Evolutionary conservation across 306 rosid species (phyloP), one percentile per base, ranked within the genome.

Genomic region (Rosa lucieae): DNA sequence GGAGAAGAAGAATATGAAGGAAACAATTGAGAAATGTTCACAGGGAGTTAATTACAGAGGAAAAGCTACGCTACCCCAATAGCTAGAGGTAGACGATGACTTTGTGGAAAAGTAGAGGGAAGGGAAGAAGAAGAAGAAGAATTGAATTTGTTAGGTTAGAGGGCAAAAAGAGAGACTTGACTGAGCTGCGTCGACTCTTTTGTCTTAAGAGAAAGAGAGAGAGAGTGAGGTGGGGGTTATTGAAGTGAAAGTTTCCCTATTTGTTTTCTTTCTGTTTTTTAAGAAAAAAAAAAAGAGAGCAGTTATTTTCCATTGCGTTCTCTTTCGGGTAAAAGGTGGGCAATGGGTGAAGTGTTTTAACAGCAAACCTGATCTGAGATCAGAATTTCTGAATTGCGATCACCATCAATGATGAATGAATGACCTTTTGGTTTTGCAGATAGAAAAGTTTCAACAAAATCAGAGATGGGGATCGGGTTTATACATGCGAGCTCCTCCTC

Each of bases 181-280:
- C 18, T 62, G 39, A 62, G 69, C 69, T 65, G 70, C 70, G 70
- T 32, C 68, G 18, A 62, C 42, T 65, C 44, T 35, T 10, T 35
- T 65, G 44, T 65, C 70, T 65, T 40, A 6, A 26, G 13, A 61
- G 15, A 61, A 2, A 59, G 66, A 26, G 39, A 26, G 40, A n/a
- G 32, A 5, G 56, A 51, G 56, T 12, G 53, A 49, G 44, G 2
- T 53, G 23, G 32, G 29, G 63, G 32, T 1, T 47, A 47, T 11
- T 47, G 15, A 47, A 47, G 51, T 8, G 0, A 47, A 5, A 32
- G 18, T 62, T 62, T 62, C 67, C 67, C 20, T 26, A 62, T 62
- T 62, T 26, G 5, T 29, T 62, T 12, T 11, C 39, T 11, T 26
- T 62, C 67, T 26, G 10, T 62, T 62, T 58, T 10, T 1, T 1